Percentiles rank a stretch among this genome's conserved stretches.
Conservation (phyloP, 495 filamentous ascomycete genomes). For the Podospora comata region DNA sequence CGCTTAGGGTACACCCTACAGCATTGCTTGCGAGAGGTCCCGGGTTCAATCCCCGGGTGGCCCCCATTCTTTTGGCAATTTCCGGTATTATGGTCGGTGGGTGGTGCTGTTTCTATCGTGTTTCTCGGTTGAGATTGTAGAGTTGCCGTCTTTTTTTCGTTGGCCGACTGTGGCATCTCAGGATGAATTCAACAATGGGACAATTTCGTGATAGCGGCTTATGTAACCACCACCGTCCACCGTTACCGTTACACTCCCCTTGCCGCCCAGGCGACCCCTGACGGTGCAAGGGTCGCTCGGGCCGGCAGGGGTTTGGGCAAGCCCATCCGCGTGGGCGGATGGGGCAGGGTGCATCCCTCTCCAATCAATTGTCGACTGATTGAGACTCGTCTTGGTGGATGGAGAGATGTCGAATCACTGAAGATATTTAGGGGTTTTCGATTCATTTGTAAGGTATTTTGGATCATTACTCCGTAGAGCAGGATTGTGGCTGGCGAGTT, state of each 20-base stretch:
- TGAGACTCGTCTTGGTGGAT: not conserved
- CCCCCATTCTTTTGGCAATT: not conserved
- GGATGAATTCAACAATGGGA: not conserved
- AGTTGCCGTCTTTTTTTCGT: not conserved
- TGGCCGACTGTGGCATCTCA: not conserved
- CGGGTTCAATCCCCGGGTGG: conserved; percentile 7
- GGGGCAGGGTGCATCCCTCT: not conserved
- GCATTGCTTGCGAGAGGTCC: conserved; percentile 7
- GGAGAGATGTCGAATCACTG: not conserved
- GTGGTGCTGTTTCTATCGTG: not conserved
- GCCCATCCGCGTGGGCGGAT: not conserved
- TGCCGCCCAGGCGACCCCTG: not conserved
- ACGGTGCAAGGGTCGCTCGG: not conserved
- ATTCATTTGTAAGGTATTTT: not conserved
- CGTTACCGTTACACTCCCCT: not conserved
- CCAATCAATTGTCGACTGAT: not conserved
- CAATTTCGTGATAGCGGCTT: not conserved
- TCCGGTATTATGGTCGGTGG: not conserved
- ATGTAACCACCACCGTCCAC: not conserved
- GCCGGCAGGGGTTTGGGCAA: not conserved
- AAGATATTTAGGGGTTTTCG: not conserved
- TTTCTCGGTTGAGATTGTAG: not conserved
- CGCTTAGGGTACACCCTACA: conserved; percentile 3
- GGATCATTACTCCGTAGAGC: too few relatives aligned
- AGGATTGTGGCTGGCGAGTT: not conserved